A percentile compares a stretch with the other conserved stretches of the same genome.
These are phyloP conservation scores for Boletus rubescentipes DNA, from an alignment of 768 basidiomycete genomes.

Conservation along the genomic window DNA sequence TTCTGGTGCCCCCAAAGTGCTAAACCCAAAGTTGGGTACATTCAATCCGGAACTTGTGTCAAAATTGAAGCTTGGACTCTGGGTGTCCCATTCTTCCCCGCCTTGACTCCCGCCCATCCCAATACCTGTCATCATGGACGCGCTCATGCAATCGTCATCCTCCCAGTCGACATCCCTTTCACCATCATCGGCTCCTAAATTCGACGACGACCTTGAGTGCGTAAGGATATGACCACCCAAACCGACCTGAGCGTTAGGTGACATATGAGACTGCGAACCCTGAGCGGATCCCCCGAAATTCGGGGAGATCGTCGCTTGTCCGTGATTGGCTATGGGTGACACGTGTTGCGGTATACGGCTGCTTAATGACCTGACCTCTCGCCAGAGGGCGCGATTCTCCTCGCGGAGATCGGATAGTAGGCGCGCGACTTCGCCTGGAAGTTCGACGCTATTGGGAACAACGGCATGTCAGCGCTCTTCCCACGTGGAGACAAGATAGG, in stretches of 20 bases:
- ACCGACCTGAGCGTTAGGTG: conserved; percentile 6
- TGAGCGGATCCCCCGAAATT: conserved; percentile 11
- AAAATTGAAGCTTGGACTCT: conserved; percentile 16
- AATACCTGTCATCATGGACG: conserved; percentile 11
- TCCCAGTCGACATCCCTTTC: conserved; percentile 31
- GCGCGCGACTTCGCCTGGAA: conserved; percentile 70
- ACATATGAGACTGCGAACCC: conserved; percentile 8
- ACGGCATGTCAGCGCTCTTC: not conserved
- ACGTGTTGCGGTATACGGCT: conserved; percentile 23
- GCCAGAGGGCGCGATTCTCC: conserved; percentile 64
- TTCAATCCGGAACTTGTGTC: conserved; percentile 11
- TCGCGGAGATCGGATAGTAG: conserved; percentile 63
- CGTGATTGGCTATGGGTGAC: not conserved
- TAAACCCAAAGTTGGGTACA: conserved; percentile 13
- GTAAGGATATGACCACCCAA: conserved; percentile 19
- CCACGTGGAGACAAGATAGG: not conserved
- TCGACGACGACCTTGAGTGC: conserved; percentile 30
- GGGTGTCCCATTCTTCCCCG: conserved; percentile 27
- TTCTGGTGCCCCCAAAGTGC: conserved; percentile 9
- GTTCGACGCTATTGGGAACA: conserved; percentile 62
- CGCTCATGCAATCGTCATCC: conserved; percentile 25
- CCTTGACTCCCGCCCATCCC: conserved; percentile 15
- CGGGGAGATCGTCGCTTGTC: not conserved
- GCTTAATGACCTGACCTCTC: conserved; percentile 25
- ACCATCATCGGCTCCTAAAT: conserved; percentile 25